Evolutionary conservation across 805 yeast species (phyloP).

Genomic region (Saturnispora serradocipensis): DNA sequence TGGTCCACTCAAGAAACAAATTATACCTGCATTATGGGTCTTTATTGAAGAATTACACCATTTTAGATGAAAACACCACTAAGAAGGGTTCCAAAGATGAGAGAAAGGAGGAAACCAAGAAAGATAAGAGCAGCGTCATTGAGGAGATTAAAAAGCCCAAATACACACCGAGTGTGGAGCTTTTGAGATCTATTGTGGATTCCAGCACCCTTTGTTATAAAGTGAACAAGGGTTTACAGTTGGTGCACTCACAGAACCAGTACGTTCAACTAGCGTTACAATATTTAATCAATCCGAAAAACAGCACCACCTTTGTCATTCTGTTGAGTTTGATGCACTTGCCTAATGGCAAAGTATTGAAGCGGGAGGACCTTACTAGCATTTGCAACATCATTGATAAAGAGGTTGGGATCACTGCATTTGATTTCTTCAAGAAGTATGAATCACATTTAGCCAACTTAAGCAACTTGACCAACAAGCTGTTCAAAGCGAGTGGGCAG

Average conservation of each 20-base stretch:
- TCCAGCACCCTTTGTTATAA: not conserved
- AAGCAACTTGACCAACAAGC: not conserved
- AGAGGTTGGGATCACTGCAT: not conserved
- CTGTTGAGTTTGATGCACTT: not conserved
- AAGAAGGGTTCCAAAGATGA: not conserved
- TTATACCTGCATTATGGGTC: not conserved
- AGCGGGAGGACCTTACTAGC: not conserved
- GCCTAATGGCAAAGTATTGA: not conserved
- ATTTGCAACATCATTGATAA: constrained; percentile 2
- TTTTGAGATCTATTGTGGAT: not conserved
- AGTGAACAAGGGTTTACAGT: not conserved
- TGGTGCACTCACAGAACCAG: not conserved
- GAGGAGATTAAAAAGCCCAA: not conserved
- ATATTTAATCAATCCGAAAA: not conserved
- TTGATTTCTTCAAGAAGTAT: constrained; percentile 3
- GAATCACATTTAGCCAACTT: not conserved
- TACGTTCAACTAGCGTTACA: not conserved
- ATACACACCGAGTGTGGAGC: constrained; percentile 3
- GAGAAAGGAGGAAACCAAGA: not conserved
- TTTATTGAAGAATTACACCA: not conserved
- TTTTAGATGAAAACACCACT: not conserved
- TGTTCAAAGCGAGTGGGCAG: not conserved
- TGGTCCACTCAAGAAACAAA: not conserved
- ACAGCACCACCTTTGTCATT: not conserved
- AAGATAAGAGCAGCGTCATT: not conserved